phyloP scores from a whole-genome alignment of 176 grass and related monocot species.

The maize (Zea mays) region DNA sequence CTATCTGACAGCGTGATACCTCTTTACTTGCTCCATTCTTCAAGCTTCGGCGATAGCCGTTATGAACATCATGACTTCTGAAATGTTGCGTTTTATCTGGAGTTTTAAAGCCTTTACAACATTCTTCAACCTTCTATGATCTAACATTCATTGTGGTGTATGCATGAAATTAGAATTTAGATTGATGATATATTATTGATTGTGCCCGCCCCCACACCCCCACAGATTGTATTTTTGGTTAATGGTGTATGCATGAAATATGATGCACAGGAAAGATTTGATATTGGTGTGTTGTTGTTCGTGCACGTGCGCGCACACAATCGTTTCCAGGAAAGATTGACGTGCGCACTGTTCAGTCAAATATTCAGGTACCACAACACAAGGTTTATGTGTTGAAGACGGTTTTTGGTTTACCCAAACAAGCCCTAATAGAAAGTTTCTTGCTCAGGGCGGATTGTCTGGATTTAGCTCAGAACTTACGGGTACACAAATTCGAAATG shows the following conservation, averaged over 20 bases:
- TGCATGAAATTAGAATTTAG: not conserved
- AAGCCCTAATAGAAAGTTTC: not conserved
- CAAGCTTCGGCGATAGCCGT: not conserved
- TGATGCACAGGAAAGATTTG: not conserved
- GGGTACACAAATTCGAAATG: not conserved
- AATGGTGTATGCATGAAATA: too few species aligned
- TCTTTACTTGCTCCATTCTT: not conserved
- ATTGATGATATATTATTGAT: not conserved
- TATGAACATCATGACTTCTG: constrained; percentile 19
- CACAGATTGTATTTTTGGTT: not conserved
- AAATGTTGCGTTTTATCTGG: not conserved
- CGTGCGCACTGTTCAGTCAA: not conserved
- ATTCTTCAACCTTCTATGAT: not conserved
- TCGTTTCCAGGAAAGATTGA: not conserved
- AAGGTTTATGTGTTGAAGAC: not conserved
- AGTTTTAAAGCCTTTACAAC: not conserved
- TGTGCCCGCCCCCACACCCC: not conserved
- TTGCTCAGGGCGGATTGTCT: not conserved
- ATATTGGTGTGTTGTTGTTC: not conserved
- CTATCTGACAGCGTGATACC: not conserved
- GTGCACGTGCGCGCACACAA: not conserved
- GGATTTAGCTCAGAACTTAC: too few species aligned
- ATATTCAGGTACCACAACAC: not conserved
- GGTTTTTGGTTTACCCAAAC: not conserved
- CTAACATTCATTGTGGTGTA: not conserved